Percentiles rank a stretch among this genome's conserved stretches.
Evolutionary conservation across 805 yeast genomes (phyloP).

Genomic region (Debaryomyces maramus): DNA sequence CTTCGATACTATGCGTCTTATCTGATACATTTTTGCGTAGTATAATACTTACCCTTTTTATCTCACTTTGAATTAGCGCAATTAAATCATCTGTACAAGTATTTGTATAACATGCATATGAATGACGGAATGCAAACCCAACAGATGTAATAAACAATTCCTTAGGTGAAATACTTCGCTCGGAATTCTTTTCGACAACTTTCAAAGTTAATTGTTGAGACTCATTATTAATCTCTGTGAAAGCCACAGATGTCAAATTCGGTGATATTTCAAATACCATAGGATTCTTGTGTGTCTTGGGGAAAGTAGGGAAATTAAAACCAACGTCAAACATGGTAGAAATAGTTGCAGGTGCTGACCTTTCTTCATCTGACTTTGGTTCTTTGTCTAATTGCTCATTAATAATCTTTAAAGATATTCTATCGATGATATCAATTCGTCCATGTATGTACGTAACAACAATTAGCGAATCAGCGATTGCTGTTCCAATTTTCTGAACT

Average conservation of each 20-base stretch:
- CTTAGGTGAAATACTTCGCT: constrained; percentile 22
- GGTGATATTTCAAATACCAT: constrained; percentile 49
- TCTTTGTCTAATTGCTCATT: constrained; percentile 8
- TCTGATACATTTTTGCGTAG: constrained; percentile 14
- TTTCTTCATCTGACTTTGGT: neutral
- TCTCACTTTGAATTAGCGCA: constrained; percentile 51
- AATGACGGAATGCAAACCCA: constrained; percentile 64
- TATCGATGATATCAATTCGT: constrained; percentile 43
- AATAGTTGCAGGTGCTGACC: constrained; percentile 30
- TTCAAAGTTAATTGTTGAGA: constrained; percentile 16
- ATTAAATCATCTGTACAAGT: constrained; percentile 70
- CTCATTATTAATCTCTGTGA: constrained; percentile 16
- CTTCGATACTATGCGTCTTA: constrained; percentile 13
- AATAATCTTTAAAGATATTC: constrained; percentile 29
- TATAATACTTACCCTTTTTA: constrained; percentile 22
- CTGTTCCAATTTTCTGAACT: constrained; percentile 31
- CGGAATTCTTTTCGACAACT: constrained; percentile 19
- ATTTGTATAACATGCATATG: constrained; percentile 68
- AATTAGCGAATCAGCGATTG: constrained; percentile 41
- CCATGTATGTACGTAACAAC: constrained; percentile 46
- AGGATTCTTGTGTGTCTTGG: constrained; percentile 18
- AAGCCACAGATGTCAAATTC: constrained; percentile 44
- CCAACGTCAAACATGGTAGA: constrained; percentile 55
- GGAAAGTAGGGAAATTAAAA: constrained; percentile 42
- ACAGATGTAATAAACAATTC: constrained; percentile 48